Evolutionary conservation across 306 rosid genomes (phyloP), one percentile per base, ranked within the genome.

Genomic region (Gastrolobium bilobum): DNA sequence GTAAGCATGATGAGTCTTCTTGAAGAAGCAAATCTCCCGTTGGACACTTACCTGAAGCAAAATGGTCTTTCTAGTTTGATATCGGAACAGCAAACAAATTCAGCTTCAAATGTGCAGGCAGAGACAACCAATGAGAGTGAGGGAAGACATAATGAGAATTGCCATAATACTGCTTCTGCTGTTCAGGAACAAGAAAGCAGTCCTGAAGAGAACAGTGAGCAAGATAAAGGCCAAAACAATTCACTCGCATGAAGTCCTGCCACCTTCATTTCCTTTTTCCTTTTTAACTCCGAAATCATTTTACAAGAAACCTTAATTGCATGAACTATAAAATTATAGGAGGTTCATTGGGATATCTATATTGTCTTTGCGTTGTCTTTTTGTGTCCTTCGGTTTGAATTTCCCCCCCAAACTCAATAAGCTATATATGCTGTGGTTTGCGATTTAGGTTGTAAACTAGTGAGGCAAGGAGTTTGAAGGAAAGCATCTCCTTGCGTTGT

Each of bases 61-160:
- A 95, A 91, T 71, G 99, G 99, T 53, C 93, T 93, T 51, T 64
- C 92, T 42, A 95, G 98, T 88, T 87, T 95, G 89, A 76, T 82
- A 44, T 64, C 91, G 5, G 97, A 94, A 76, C 95, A 89, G 77
- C 93, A 83, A 84, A 82, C 90, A 59, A 90, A 89, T 74, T 84
- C 95, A 29, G 73, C 90, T 7, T 87, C 99, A 62, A 86, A 80
- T 43, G 85, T 68, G 48, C 90, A 80, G 48, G 82, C 85, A 4
- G 91, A 89, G 73, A 89, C 84, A 20, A 56, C 86, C 11, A 87
- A 90, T 29, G 97, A 87, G 71, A 84, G 89, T 4, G 99, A 90
- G 76, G 97, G 84, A 63, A 88, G 76, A 77, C 84, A 62, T 1
- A 70, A 86, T 13, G 95, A 88, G 48, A 92, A 94, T 66, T 78